Evolutionary conservation across 441 rosid species (phyloP), one percentile per base, ranked within the genome.

Genomic region (Daphne laureola): DNA sequence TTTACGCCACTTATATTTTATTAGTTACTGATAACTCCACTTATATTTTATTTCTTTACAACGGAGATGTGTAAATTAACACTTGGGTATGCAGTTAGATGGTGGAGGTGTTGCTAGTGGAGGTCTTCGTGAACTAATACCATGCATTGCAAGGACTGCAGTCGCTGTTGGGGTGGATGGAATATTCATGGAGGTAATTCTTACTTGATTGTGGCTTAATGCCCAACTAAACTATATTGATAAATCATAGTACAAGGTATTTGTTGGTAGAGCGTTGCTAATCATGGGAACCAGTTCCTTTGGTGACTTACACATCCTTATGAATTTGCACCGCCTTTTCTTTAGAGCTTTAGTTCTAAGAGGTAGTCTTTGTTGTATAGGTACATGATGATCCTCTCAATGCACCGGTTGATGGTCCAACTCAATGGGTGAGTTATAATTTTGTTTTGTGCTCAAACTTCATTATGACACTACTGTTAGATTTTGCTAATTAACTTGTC

Each of bases 81-180:
- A 49, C 49, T 53, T 67, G 52, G 14, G 58, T 43, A 12, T 71
- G 13, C 64, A 92, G 98, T 71, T 92, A 85, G 94, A 89, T 44
- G 94, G 92, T 62, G 97, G 97, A 66, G 96, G 95, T 71, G 90
- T 92, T 67, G 98, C 98, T 31, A 92, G 98, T 71, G 97, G 98
- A 53, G 98, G 97, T 49, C 90, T 89, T 70, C 90, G 98, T 14
- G 97, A 89, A 55, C 65, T 87, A 40, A 87, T 93, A 65, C 98
- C 97, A 44, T 89, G 98, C 84, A 87, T 87, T 74, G 88, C 98
- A 42, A 84, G 97, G 74, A 85, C 95, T 42, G 95, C 95, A 52
- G 90, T 87, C 59, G 96, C 97, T 5, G 97, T 92, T 64, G 98
- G 98, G 0, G 92, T 92, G 41, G 95, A 89, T 57, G 97, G 97